These are phyloP conservation scores for Stemphylium beticola DNA, from an alignment of 2,329 filamentous ascomycete genomes.

Conservation along the genomic window DNA sequence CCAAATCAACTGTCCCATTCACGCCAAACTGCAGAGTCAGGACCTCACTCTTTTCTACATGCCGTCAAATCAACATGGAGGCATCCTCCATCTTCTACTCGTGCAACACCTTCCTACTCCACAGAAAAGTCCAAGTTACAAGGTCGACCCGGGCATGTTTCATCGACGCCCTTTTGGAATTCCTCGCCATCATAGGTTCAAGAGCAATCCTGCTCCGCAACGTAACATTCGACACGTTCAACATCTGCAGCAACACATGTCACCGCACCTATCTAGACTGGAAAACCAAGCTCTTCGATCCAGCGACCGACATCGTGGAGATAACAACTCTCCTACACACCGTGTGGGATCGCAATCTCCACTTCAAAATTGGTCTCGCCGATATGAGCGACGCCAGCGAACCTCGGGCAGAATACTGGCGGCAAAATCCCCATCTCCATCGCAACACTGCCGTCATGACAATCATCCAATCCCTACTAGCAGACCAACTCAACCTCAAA, in stretches of 20 bases:
- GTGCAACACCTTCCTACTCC: not conserved
- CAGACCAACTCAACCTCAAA: not conserved
- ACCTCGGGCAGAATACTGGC: not conserved
- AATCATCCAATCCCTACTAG: not conserved
- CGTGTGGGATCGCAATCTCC: not conserved
- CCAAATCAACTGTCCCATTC: not conserved
- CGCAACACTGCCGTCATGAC: not conserved
- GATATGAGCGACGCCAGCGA: not conserved
- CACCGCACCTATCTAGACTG: not conserved
- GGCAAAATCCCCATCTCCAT: not conserved
- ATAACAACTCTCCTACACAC: not conserved
- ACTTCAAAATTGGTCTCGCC: not conserved
- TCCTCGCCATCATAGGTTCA: not conserved
- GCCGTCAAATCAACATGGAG: not conserved
- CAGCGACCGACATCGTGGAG: not conserved
- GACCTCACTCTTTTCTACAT: not conserved
- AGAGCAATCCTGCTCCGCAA: not conserved
- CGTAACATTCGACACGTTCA: not conserved
- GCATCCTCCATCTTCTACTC: slow-evolving; percentile 1
- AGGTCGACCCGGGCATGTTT: not conserved
- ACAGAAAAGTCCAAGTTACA: not conserved
- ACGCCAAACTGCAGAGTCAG: not conserved
- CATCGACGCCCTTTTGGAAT: not conserved
- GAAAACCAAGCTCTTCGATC: not conserved
- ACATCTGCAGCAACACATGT: not conserved